Evolutionary conservation across 768 basidiomycete genomes (phyloP).

Genomic region (Paxillus involutus): DNA sequence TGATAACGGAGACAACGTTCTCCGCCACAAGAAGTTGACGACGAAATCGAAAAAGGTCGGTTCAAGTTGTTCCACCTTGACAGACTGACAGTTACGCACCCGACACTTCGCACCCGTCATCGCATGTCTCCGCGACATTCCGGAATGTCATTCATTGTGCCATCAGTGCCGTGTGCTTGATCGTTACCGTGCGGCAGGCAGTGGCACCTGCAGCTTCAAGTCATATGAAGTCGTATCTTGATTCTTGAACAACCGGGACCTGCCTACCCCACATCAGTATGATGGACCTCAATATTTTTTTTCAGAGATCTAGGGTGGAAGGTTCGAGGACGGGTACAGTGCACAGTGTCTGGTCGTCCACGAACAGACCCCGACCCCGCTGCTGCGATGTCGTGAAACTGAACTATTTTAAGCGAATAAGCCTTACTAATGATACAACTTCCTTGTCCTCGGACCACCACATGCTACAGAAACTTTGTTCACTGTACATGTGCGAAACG

Average conservation of each 20-base stretch:
- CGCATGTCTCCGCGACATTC: constrained; percentile 8
- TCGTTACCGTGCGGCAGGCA: no score
- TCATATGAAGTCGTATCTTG: constrained; percentile 16
- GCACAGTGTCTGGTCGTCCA: background rate
- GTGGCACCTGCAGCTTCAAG: no score
- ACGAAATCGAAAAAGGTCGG: constrained; percentile 15
- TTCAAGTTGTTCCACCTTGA: constrained; percentile 9
- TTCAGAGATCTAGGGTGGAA: background rate
- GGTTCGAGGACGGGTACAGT: no score
- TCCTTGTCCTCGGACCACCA: no score
- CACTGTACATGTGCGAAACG: background rate
- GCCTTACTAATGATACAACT: no score
- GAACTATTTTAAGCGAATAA: no score
- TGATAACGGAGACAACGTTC: constrained; percentile 14
- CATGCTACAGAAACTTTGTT: background rate
- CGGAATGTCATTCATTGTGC: constrained; percentile 15
- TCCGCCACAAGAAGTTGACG: constrained; percentile 6
- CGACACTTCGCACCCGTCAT: background rate
- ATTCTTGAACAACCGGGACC: constrained; percentile 22
- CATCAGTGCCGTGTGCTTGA: constrained; percentile 22
- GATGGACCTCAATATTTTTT: constrained; percentile 24
- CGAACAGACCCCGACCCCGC: background rate
- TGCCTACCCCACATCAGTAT: constrained; percentile 29
- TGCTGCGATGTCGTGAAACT: background rate
- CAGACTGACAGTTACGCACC: background rate